A percentile compares a stretch with the other conserved stretches of the same genome.
Evolutionary conservation across 2,329 filamentous ascomycete species (phyloP).

Genomic region (Monilinia aucupariae): DNA sequence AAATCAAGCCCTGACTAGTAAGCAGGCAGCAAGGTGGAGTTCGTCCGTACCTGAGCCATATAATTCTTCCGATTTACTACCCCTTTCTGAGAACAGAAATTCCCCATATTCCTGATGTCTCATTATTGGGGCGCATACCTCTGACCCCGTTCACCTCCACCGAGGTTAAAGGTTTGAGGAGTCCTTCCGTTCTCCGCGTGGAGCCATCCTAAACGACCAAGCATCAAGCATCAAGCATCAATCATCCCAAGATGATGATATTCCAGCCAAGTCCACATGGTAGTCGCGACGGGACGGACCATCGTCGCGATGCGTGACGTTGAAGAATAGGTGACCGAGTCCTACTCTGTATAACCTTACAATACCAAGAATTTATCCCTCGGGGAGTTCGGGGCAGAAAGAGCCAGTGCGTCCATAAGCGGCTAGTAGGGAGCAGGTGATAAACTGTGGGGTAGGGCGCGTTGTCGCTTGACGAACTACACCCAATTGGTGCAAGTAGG

Average conservation of each 20-base stretch:
- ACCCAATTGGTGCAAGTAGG: no score
- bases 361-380: not conserved
- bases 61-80: not conserved
- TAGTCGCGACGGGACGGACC: no score
- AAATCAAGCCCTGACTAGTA: not conserved
- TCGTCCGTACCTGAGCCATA: not conserved
- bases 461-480: not conserved
- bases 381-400: not conserved
- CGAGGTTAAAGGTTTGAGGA: not conserved
- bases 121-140: slow-evolving; percentile 13
- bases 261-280: not conserved
- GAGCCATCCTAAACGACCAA: not conserved
- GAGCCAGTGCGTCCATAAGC: no score
- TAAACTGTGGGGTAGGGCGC: not conserved
- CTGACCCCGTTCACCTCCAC: not conserved
- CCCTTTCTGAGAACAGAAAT: not conserved
- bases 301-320: not conserved
- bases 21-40: not conserved
- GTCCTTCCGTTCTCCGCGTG: no score
- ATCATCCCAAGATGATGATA: not conserved
- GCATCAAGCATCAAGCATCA: not conserved
- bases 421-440: not conserved
- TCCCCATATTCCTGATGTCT: not conserved
- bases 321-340: no score
- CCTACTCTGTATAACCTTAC: not conserved